A percentile compares a stretch with the other conserved stretches of the same genome.
Evolutionary conservation across 2,329 filamentous ascomycete genomes (phyloP).

Genomic region (Aureobasidium sp.): DNA sequence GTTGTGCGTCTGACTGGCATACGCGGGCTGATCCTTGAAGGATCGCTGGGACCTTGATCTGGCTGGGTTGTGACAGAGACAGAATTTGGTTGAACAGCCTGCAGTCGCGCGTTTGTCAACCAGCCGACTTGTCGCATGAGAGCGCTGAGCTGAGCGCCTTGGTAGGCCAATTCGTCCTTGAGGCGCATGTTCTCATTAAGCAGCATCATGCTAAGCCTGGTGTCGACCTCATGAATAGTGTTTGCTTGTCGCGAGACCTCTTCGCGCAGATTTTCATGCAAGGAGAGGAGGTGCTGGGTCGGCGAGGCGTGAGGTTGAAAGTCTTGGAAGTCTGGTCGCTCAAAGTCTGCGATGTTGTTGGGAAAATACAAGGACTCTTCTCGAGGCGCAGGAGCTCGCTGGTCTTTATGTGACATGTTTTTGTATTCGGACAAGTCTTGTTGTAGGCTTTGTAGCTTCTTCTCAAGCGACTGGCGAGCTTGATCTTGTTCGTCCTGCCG

Average conservation of each 20-base stretch:
- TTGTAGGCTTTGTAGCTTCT: slow-evolving; percentile 40
- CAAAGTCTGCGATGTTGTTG: neutral
- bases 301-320: slow-evolving; percentile 36
- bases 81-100: slow-evolving; percentile 28
- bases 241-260: slow-evolving; percentile 50
- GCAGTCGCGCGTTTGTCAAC: slow-evolving; percentile 52
- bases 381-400: neutral
- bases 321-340: neutral
- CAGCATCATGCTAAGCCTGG: slow-evolving; percentile 54
- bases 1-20: slow-evolving; percentile 22
- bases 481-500: slow-evolving; percentile 39
- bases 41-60: slow-evolving; percentile 15
- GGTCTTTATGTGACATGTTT: neutral
- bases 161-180: slow-evolving; percentile 56
- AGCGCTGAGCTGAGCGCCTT: slow-evolving; percentile 52
- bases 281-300: slow-evolving; percentile 52
- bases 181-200: slow-evolving; percentile 56
- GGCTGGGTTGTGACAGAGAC: slow-evolving; percentile 8
- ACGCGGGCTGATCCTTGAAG: slow-evolving; percentile 18
- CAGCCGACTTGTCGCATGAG: slow-evolving; percentile 56
- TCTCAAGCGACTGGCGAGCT: slow-evolving; percentile 34
- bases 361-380: neutral
- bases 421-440: slow-evolving; percentile 29
- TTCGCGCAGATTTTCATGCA: slow-evolving; percentile 55
- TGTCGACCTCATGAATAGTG: slow-evolving; percentile 52